Evolutionary conservation across 1,284 basidiomycete genomes (phyloP).

Genomic region (Termitomyces sp.): DNA sequence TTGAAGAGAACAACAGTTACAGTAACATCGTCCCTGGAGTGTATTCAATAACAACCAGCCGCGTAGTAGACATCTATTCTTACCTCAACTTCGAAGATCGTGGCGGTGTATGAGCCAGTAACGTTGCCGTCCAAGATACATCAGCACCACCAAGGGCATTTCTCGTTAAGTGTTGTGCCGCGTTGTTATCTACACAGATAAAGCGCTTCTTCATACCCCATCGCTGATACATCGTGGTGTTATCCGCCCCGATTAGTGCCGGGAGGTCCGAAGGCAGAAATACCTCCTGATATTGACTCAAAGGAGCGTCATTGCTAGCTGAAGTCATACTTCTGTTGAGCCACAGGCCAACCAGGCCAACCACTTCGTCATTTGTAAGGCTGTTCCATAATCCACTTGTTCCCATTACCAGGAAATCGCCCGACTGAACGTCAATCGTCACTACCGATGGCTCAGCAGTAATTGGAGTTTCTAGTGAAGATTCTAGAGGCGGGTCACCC

Average conservation of each 20-base stretch:
- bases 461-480: constrained; percentile 25
- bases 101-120: constrained; percentile 26
- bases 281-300: background rate
- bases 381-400: constrained; percentile 57
- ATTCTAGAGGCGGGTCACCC: constrained; percentile 20
- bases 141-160: constrained; percentile 61
- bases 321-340: constrained; percentile 19
- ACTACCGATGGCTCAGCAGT: constrained; percentile 57
- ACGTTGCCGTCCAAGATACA: constrained; percentile 39
- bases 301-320: background rate
- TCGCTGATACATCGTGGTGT: constrained; percentile 29
- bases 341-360: constrained; percentile 51
- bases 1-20: constrained; percentile 4
- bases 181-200: constrained; percentile 41
- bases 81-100: constrained; percentile 10
- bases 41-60: background rate
- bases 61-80: background rate
- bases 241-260: constrained; percentile 19
- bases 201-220: constrained; percentile 41
- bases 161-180: constrained; percentile 48
- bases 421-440: constrained; percentile 34
- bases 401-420: constrained; percentile 54
- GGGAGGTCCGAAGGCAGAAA: constrained; percentile 14
- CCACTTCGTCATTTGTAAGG: constrained; percentile 53
- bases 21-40: constrained; percentile 1